These are phyloP conservation scores for Zizania palustris DNA, from an alignment of 202 grass and related monocot species.

Conservation along the genomic window DNA sequence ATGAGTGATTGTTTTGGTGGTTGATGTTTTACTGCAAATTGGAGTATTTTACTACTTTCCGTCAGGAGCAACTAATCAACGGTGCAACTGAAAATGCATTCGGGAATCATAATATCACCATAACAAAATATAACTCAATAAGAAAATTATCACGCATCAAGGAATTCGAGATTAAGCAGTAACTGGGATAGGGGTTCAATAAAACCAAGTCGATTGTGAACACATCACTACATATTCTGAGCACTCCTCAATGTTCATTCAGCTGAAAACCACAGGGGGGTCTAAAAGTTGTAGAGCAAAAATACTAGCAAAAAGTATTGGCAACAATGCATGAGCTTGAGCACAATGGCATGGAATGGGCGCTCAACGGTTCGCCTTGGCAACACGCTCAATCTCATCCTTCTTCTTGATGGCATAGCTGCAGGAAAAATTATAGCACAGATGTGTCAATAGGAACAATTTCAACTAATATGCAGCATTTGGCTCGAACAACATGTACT, in stretches of 20 bases:
- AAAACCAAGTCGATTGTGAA: not conserved
- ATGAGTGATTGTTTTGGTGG: too few relatives aligned
- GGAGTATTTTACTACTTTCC: too few relatives aligned
- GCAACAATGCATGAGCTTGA: not conserved
- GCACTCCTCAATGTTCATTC: slow-evolving; percentile 11
- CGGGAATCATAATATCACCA: too few relatives aligned
- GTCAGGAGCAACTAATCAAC: too few relatives aligned
- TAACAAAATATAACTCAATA: not conserved
- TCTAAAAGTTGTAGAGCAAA: slow-evolving; percentile 16
- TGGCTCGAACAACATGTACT: not conserved
- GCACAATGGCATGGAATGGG: not conserved
- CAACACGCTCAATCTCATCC: slow-evolving; percentile 82
- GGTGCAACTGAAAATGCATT: too few relatives aligned
- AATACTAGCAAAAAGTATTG: not conserved
- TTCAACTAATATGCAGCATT: not conserved
- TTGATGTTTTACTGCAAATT: too few relatives aligned
- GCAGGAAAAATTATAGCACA: not conserved
- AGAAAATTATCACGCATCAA: too few relatives aligned
- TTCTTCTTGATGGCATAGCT: slow-evolving; percentile 84
- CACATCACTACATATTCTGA: not conserved
- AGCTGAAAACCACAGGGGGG: not conserved
- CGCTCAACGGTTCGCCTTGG: slow-evolving; percentile 75
- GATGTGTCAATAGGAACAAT: not conserved
- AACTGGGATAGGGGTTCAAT: not conserved
- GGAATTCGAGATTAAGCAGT: not conserved